Evolutionary conservation across 2,329 filamentous ascomycete genomes (phyloP).

Genomic region (Diaporthe vexans): DNA sequence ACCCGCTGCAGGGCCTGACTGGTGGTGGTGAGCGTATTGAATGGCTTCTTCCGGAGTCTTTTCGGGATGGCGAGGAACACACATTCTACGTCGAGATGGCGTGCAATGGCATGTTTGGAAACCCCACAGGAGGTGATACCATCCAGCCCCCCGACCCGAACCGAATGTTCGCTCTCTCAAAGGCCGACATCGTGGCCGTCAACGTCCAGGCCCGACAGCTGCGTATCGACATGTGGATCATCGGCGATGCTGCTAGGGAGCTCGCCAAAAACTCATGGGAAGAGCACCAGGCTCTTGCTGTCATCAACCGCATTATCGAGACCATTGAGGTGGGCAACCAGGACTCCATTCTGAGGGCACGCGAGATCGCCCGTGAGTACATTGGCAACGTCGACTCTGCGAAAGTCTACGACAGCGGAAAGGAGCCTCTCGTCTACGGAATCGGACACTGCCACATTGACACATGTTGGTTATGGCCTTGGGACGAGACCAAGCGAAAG

Average conservation of each 20-base stretch:
- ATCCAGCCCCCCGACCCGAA: slow-evolving; percentile 93
- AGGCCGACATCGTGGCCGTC: slow-evolving; percentile 89
- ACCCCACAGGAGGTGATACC: slow-evolving; percentile 81
- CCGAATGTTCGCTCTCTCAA: slow-evolving; percentile 80
- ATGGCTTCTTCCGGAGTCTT: slow-evolving; percentile 88
- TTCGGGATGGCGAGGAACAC: slow-evolving; percentile 88
- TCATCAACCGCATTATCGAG: slow-evolving; percentile 91
- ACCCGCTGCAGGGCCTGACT: slow-evolving; percentile 90
- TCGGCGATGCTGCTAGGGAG: slow-evolving; percentile 91
- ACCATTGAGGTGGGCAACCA: slow-evolving; percentile 85
- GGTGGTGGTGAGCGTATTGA: slow-evolving; percentile 90
- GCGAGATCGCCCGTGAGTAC: slow-evolving; percentile 87
- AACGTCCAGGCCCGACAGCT: slow-evolving; percentile 88
- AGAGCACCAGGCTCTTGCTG: slow-evolving; percentile 85
- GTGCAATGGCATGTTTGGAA: slow-evolving; percentile 98
- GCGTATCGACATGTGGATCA: slow-evolving; percentile 95
- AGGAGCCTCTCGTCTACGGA: slow-evolving; percentile 83
- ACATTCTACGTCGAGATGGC: slow-evolving; percentile 98
- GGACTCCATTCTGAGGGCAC: slow-evolving; percentile 82
- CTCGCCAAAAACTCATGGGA: slow-evolving; percentile 92
- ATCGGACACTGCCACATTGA: slow-evolving; percentile 99
- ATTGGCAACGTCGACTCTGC: slow-evolving; percentile 86
- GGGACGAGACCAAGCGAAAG: slow-evolving; percentile 97
- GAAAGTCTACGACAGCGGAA: slow-evolving; percentile 84
- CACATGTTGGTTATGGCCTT: slow-evolving; percentile 98